Base-by-base conservation (phyloP, 345 rosid species). In the Cardamine occulta region DNA sequence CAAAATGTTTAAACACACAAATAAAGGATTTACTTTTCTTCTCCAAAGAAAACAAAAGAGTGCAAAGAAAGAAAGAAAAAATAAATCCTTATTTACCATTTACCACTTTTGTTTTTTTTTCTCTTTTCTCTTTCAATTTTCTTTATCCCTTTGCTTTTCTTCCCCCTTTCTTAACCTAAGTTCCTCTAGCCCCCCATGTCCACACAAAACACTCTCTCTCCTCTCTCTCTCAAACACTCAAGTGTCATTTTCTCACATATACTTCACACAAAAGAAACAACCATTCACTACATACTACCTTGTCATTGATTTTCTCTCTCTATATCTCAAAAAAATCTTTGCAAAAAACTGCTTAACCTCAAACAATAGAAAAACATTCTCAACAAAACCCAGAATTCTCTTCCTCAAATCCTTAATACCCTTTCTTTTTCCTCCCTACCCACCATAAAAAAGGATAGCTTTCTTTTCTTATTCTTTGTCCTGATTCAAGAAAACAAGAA, bases 401-500 rank as follows among this genome's bases (percentile, higher is more conserved):
- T 39, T 34, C 56, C 70, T 65, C 49, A 57, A 44, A 35, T 77
- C 54, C 39, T 57, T 26, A 37, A 37, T 47, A 76, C 73, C 63
- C 63, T 63, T 70, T 55, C 35, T 23, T 63, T 63, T 62, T 47
- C 39, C 39, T 54, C 72, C 45, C 19, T 64, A 45, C 66, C 49
- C 40, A n/a, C 48, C 18, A n/a, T 54, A 35, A 53, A 55, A 24
- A 14, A 35, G 7, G 13, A 32, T 17, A 45, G n/a, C 54, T 45
- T 57, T 65, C 17, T 32, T 45, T 81, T 49, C 74, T 82, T 88
- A 23, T 90, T 40, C 85, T 92, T 14, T 91, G 85, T 79, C 88
- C 82, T 77, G 83, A 93, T 82, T 93, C 91, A 18, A 97, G 89
- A 7, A 86, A 87, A 47, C 79, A 80, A 88, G 90, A 80, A 83